These are phyloP conservation scores for Quercus tomentella DNA, from an alignment of 331 rosid species.

Conservation along the genomic window DNA sequence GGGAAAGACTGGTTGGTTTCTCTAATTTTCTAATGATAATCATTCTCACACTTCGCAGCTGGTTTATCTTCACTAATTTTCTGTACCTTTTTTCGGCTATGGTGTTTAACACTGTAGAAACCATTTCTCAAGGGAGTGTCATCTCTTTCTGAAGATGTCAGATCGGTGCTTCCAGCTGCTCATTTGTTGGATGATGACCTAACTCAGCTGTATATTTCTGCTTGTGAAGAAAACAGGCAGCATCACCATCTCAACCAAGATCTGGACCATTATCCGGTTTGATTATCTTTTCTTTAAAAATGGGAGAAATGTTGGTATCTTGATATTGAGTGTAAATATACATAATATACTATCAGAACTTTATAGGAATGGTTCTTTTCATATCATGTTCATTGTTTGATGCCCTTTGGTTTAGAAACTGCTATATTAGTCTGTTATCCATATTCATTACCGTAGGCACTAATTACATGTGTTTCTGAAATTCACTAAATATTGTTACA, in stretches of 20 bases:
- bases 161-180: conserved; percentile 49
- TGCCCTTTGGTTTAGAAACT: background rate
- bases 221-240: conserved; percentile 24
- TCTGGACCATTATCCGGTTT: conserved; percentile 47
- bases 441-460: background rate
- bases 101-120: conserved; percentile 24
- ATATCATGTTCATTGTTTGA: background rate
- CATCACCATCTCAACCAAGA: conserved; percentile 19
- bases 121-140: conserved; percentile 43
- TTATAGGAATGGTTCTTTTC: background rate
- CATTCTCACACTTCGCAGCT: background rate
- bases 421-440: background rate
- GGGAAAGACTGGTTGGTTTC: conserved; percentile 48
- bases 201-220: conserved; percentile 37
- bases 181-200: conserved; percentile 41
- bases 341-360: background rate
- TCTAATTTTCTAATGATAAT: background rate
- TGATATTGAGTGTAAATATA: background rate
- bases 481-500: background rate
- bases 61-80: background rate
- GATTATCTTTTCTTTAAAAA: background rate
- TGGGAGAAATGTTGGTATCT: background rate
- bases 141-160: conserved; percentile 48
- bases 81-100: background rate
- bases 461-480: background rate